A percentile compares a stretch with the other conserved stretches of the same genome.
These are phyloP conservation scores for Euphorbia tirucalli DNA, from an alignment of 345 rosid species.

Conservation along the genomic window DNA sequence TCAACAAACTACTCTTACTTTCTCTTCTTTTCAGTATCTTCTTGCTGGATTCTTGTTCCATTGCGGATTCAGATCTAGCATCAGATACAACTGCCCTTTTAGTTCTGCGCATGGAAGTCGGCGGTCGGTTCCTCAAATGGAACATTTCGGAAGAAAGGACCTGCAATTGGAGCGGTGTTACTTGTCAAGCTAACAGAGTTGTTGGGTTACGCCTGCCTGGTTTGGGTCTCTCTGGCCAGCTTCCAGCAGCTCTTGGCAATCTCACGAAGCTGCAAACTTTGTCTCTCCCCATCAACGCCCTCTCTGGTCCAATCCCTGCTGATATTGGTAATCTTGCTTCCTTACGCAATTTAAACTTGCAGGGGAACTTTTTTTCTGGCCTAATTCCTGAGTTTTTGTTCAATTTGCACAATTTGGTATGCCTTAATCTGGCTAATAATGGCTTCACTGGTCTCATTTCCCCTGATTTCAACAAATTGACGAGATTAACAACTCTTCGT, in stretches of 20 bases:
- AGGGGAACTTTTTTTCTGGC: slow-evolving; percentile 70
- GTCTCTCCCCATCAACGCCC: slow-evolving; percentile 66
- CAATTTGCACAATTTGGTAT: slow-evolving; percentile 29
- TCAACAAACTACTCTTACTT: not conserved
- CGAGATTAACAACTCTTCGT: slow-evolving; percentile 31
- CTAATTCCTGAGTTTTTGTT: slow-evolving; percentile 53
- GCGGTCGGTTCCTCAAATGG: slow-evolving; percentile 24
- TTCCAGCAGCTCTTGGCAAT: slow-evolving; percentile 73
- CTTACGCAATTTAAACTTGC: slow-evolving; percentile 66
- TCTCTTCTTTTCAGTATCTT: not conserved
- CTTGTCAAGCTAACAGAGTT: slow-evolving; percentile 50
- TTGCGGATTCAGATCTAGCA: slow-evolving; percentile 23
- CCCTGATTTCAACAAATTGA: slow-evolving; percentile 29
- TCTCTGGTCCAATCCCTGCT: slow-evolving; percentile 69
- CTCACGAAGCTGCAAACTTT: slow-evolving; percentile 57
- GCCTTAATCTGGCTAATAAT: slow-evolving; percentile 34
- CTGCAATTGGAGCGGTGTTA: slow-evolving; percentile 58
- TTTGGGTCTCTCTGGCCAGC: slow-evolving; percentile 61
- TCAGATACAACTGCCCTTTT: slow-evolving; percentile 24
- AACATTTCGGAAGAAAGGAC: slow-evolving; percentile 13
- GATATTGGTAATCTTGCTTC: slow-evolving; percentile 57
- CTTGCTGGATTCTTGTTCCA: not conserved
- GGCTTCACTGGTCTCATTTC: slow-evolving; percentile 37
- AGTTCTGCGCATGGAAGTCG: slow-evolving; percentile 20
- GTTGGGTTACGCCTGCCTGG: slow-evolving; percentile 67